Evolutionary conservation across 1,139 yeast genomes (phyloP), one percentile per base, ranked within the genome.

Genomic region (Debaryomyces sp.): DNA sequence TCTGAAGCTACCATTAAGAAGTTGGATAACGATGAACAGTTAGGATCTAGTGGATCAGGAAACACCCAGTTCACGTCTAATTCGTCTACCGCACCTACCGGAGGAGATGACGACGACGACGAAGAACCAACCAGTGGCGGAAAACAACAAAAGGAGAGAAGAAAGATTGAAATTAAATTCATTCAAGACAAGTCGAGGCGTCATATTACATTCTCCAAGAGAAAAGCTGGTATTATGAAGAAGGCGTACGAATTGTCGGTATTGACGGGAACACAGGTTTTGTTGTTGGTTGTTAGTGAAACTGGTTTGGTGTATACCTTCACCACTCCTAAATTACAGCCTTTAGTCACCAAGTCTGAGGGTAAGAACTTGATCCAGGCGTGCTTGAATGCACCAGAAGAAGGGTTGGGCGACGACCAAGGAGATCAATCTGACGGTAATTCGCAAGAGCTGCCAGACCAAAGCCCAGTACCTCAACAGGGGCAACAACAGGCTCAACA

Each of bases 221-320:
- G 99, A 71, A 92, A 94, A 72, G 98, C 97, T 39, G 99, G 99
- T 56, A 94, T 94, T 62, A 94, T 94, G 99, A 94, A 94, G 74
- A 94, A 87, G 75, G 99, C 99, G 15, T 94, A 94, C 71, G 99
- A 94, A 68, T 80, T 94, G 57, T 87, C 96, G 23, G 98, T 95
- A 45, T 80, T 94, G 59, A 94, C 99, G 8, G 99, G 99, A 45
- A 94, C 98, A 38, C 99, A 94, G 70, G 98, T 94, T 32, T 79
- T 94, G 57, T 76, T 94, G 52, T 81, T 94, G 59, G 99, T 95
- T 51, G 98, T 94, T 37, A 87, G 96, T 46, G 99, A 94, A 70
- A 94, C 99, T 17, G 99, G 99, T 6, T 83, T 94, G 55, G 99
- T 94, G 52, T 95, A 94, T 70, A 94, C 99, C n/a, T 94, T 94